Conservation (phyloP, 768 basidiomycete species). For the Baorangia bicolor region DNA sequence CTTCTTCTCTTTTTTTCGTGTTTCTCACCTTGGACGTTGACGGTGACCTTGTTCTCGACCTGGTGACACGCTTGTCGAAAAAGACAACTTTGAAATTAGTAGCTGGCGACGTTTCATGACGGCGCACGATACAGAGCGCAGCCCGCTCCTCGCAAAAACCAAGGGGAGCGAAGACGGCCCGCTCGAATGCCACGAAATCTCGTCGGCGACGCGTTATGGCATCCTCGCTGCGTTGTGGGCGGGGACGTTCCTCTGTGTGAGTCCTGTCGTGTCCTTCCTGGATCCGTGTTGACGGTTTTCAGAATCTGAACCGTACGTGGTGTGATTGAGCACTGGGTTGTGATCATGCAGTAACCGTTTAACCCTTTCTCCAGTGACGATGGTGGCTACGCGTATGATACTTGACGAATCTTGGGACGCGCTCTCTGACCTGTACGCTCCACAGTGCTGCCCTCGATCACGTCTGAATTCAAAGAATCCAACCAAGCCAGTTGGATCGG, state of each 20-base stretch:
- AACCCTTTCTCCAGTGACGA: conserved; percentile 13
- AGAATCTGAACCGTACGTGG: conserved; percentile 16
- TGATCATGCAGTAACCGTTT: not conserved
- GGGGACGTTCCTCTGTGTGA: conserved; percentile 68
- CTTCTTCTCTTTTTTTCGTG: not conserved
- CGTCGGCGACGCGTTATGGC: conserved; percentile 51
- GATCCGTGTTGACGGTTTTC: not conserved
- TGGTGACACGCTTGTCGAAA: no score
- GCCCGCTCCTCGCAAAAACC: conserved; percentile 23
- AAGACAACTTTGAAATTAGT: no score
- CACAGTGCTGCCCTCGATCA: conserved; percentile 16
- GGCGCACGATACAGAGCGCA: conserved; percentile 21
- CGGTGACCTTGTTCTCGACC: not conserved
- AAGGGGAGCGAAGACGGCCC: not conserved
- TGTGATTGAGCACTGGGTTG: not conserved
- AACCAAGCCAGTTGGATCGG: conserved; percentile 31
- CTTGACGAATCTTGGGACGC: not conserved
- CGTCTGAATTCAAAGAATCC: conserved; percentile 27
- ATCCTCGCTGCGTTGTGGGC: conserved; percentile 70
- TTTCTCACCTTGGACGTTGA: not conserved
- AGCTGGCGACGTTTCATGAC: not conserved
- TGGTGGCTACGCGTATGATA: conserved; percentile 23
- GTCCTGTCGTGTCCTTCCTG: conserved; percentile 22
- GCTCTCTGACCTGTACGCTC: not conserved
- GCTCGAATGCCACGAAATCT: conserved; percentile 59